Base-by-base conservation (phyloP, 1,139 yeast genomes). In the Sugiyamaella novakii region DNA sequence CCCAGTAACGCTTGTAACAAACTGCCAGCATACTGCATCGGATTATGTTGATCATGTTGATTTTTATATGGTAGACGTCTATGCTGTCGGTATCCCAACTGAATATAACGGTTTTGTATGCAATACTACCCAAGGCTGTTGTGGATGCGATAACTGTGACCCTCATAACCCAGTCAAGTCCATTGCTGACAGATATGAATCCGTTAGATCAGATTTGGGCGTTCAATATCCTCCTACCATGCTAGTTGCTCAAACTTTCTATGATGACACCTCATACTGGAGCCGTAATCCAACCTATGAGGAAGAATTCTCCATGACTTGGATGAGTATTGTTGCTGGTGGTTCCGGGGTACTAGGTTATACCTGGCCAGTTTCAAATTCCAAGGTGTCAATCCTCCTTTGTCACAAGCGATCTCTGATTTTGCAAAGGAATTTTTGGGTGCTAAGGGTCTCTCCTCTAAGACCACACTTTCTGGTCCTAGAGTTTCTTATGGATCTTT, bases 131-230 rank as follows among this genome's bases (percentile, higher is more conserved):
- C 50, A 43, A 17, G 54, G 54, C 8, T 45, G 48, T 25, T 51
- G 54, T 34, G 54, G 52, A 15, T 51, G 52, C 27, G 54, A 51
- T 18, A 41, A 49, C 14, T 51, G 54, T 24, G 54, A 51, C 43
- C 31, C 36, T n/a, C 21, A 17, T 7, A 51, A 40, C 24, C 40
- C 51, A 12, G 45, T 51, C n/a, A 46, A 49, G 28, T 29, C 54
- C 8, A 42, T 51, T 37, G 48, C 48, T 18, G 50, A 45, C 12
- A 25, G 54, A 33, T 48, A 49, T 30, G 43, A 48, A 5, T 33
- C 46, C 1, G 47, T 51, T 3, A 19, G 21, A 15, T 29, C 39
- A 7, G 52, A 51, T 24, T 27, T 48, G 18, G 54, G 54, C 3
- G 40, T 49, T 18, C 25, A 45, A 22, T 51, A 51, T 31, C 54